These are phyloP conservation scores for Sporothrix protearum DNA, from an alignment of 2,329 filamentous ascomycete species.

Conservation along the genomic window DNA sequence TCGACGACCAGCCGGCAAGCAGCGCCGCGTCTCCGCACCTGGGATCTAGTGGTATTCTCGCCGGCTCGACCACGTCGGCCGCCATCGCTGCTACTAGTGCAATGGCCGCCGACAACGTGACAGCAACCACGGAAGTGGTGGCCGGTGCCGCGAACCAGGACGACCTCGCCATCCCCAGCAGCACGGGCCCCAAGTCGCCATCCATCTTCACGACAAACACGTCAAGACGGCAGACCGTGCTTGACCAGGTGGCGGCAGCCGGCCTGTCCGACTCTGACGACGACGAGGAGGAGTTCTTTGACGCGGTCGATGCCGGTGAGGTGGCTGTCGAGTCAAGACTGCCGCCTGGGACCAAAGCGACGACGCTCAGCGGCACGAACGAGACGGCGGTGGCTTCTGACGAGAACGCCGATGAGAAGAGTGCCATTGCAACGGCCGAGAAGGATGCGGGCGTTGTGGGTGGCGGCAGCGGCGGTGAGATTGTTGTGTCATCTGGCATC, in stretches of 20 bases:
- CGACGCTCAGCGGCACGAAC: background rate
- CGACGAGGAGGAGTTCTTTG: conserved; percentile 92
- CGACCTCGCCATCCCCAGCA: background rate
- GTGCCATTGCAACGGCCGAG: background rate
- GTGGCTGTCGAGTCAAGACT: conserved; percentile 70
- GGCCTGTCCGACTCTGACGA: conserved; percentile 77
- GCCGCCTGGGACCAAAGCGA: conserved; percentile 44
- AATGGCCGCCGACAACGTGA: background rate
- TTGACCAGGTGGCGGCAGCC: conserved; percentile 61
- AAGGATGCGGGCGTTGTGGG: background rate
- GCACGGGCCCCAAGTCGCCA: background rate
- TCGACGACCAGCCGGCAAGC: conserved; percentile 36
- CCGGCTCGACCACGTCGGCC: background rate
- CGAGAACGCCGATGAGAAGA: conserved; percentile 41
- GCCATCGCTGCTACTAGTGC: conserved; percentile 29
- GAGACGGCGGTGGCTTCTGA: background rate
- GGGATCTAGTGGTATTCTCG: conserved; percentile 7
- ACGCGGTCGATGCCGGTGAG: conserved; percentile 89
- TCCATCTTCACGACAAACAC: conserved; percentile 33
- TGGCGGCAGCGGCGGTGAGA: conserved; percentile 30
- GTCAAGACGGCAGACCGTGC: conserved; percentile 58
- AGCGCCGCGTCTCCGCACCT: conserved; percentile 20
- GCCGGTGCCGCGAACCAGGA: background rate
- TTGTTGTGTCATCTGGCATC: conserved; percentile 45
- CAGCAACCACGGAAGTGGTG: background rate